Base-by-base conservation (phyloP, 2,329 filamentous ascomycete genomes). In the Diaporthe batatas region DNA sequence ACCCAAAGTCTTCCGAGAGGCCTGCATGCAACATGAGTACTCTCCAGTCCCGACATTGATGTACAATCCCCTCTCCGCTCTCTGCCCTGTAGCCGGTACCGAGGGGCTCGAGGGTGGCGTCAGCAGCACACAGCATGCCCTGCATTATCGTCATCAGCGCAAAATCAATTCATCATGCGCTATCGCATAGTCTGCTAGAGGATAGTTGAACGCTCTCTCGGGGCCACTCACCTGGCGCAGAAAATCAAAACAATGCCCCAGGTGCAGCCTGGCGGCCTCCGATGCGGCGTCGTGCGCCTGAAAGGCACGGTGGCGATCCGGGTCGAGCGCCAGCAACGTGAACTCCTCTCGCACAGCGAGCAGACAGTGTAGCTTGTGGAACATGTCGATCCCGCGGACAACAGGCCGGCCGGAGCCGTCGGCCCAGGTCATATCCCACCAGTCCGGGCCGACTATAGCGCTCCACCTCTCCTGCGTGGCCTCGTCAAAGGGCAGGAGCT, bases 41-140 rank as follows among this genome's bases (percentile, higher is more conserved):
- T 34, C 36, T 32, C 55, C 55, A 58, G 29, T 58, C n/a, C 8
- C 55, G 55, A 39, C 29, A 58, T 32, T 21, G 55, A 58, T 58
- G 55, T 32, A 34, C 55, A 34, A 58, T 32, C 6, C 55, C 55
- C 32, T 34, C 32, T 8, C 55, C 55, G 55, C 36, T 32, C 25
- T 32, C 36, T 58, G 25, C 36, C 25, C 25, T 58, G 14, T 58
- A 58, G 55, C 55, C 55, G 18, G 55, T 25, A 58, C 14, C 55
- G 25, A 58, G 36, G 55, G 55, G 55, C 29, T 73, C 72, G 34
- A 73, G 53, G 18, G 68, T 73, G 55, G 55, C 62, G 57, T 73
- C 72, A 44, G 72, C 72, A 32, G 68, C 72, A 54, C 68, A 73
- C 34, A 73, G 68, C 65, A 73, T 70, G 25, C 51, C 72, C 68